Conservation (phyloP, 352 stramenopile species). For the Globisporangium emineosum region DNA sequence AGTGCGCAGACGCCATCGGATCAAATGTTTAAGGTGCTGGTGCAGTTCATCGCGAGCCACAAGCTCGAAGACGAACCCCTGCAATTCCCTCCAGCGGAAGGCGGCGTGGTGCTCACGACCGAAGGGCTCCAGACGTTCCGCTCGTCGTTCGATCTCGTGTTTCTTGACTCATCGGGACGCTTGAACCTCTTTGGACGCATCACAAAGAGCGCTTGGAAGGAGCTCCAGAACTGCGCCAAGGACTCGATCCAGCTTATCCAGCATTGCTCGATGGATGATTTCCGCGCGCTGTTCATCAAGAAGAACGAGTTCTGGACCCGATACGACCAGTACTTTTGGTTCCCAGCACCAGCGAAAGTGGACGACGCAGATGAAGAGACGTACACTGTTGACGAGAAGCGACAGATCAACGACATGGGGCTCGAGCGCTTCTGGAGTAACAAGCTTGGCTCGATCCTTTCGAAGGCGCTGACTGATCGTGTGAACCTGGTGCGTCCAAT, state of each 20-base stretch:
- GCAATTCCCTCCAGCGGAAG: constrained; percentile 54
- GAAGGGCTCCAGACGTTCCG: constrained; percentile 70
- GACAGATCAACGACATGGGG: constrained; percentile 66
- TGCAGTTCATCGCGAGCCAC: constrained; percentile 78
- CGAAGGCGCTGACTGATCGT: constrained; percentile 60
- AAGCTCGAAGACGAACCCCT: constrained; percentile 63
- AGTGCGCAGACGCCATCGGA: constrained; percentile 67
- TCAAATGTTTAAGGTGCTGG: constrained; percentile 82
- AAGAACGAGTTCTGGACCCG: constrained; percentile 78
- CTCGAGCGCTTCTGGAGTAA: constrained; percentile 68
- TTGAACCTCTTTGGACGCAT: constrained; percentile 78
- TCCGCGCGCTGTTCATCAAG: constrained; percentile 80
- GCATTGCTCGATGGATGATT: constrained; percentile 65
- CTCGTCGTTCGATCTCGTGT: constrained; percentile 65
- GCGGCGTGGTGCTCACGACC: constrained; percentile 55
- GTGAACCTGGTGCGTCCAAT: constrained; percentile 60
- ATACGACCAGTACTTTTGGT: constrained; percentile 87
- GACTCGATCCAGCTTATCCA: constrained; percentile 64
- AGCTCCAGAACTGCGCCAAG: constrained; percentile 60
- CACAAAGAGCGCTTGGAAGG: constrained; percentile 56
- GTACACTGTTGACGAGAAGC: constrained; percentile 69
- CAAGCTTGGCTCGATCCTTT: constrained; percentile 51
- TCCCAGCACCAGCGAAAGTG: constrained; percentile 47
- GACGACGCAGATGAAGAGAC: constrained; percentile 57
- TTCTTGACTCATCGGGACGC: constrained; percentile 71